These are phyloP conservation scores for Brassica incana DNA, from an alignment of 345 rosid species.

Conservation along the genomic window DNA sequence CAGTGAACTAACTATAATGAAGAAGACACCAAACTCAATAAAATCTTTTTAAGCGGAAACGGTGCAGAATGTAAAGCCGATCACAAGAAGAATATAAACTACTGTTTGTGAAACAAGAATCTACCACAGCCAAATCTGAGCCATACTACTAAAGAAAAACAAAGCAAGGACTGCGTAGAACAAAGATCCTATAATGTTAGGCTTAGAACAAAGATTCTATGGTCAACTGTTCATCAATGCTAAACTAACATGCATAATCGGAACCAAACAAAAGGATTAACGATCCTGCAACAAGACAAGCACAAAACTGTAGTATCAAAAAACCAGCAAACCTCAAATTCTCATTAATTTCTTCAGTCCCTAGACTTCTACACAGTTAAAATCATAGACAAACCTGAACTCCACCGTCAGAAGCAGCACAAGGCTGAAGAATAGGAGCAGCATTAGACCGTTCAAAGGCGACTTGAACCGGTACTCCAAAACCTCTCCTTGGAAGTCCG, in stretches of 20 bases:
- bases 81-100: neutral
- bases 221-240: neutral
- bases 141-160: neutral
- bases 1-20: neutral
- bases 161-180: neutral
- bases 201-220: neutral
- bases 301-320: neutral
- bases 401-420: conserved; percentile 77
- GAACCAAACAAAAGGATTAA: neutral
- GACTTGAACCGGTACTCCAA: conserved; percentile 81
- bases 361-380: neutral
- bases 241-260: neutral
- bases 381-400: conserved; percentile 59
- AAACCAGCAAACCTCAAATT: neutral
- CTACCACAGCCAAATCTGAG: neutral
- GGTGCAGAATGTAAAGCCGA: neutral
- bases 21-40: too few species aligned
- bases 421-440: conserved; percentile 68
- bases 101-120: conserved; percentile 2
- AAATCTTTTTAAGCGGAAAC: neutral
- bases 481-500: conserved; percentile 75
- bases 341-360: neutral
- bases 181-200: neutral
- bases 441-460: conserved; percentile 64
- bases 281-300: conserved; percentile 16